These are phyloP conservation scores for Oxyria digyna DNA, from an alignment of 148 eudicot genomes.

Conservation along the genomic window DNA sequence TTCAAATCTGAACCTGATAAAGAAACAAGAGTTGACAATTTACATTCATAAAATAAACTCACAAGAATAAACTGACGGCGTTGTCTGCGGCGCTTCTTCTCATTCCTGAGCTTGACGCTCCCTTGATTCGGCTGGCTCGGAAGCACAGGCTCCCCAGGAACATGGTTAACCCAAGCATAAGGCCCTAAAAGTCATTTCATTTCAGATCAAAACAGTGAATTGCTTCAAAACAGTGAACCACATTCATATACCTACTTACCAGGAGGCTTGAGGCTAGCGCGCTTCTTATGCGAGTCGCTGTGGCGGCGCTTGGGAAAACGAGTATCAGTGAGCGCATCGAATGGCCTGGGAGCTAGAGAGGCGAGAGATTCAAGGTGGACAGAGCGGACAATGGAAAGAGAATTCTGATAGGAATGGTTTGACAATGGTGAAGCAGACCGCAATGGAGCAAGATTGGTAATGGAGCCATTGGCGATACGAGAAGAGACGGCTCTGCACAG, in stretches of 20 bases:
- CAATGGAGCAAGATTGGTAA: slow-evolving; percentile 5
- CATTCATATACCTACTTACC: slow-evolving; percentile 17
- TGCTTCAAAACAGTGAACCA: background rate
- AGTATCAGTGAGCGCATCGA: slow-evolving; percentile 61
- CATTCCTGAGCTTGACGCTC: slow-evolving; percentile 79
- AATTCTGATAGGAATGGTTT: slow-evolving; percentile 5
- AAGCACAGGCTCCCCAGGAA: slow-evolving; percentile 56
- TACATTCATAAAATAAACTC: background rate
- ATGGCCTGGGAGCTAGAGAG: slow-evolving; percentile 30
- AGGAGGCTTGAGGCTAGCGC: slow-evolving; percentile 47
- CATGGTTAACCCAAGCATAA: slow-evolving; percentile 76
- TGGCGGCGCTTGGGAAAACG: slow-evolving; percentile 77
- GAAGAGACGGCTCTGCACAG: slow-evolving; percentile 26
- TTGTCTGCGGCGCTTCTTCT: slow-evolving; percentile 63
- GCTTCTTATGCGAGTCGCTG: slow-evolving; percentile 45
- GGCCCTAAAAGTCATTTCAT: slow-evolving; percentile 42
- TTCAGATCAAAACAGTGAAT: background rate
- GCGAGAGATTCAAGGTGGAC: slow-evolving; percentile 34
- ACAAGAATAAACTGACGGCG: slow-evolving; percentile 68
- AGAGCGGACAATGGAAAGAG: slow-evolving; percentile 19
- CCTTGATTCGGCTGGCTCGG: slow-evolving; percentile 81
- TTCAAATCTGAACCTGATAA: background rate
- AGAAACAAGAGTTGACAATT: background rate
- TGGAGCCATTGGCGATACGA: slow-evolving; percentile 8
- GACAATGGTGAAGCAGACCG: slow-evolving; percentile 12